Evolutionary conservation across 139 green algal genomes (phyloP), one percentile per base, ranked within the genome.

Genomic region (Haematococcus lacustris): DNA sequence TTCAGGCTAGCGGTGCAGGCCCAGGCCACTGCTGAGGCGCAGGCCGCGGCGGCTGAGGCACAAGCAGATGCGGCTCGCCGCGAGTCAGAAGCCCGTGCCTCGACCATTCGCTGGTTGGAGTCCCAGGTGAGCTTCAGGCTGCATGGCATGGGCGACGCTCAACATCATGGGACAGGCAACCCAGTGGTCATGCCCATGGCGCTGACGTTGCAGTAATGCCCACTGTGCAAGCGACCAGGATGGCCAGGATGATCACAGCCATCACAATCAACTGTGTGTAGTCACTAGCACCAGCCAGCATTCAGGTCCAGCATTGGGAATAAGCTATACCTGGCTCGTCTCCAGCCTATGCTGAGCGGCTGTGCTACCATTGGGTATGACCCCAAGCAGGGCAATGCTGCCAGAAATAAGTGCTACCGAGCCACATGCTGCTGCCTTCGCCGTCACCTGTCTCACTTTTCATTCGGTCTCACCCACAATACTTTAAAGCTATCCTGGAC

Each of bases 71-170:
- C 70, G 30, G 39, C 71, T 38, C 60, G 73, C 1, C 67, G 71
- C 0, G 75, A 84, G 68, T 5, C 77, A 28, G 75, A 76, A 30
- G 50, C 68, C 0, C 68, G 57, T 21, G 69, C 53, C 30, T 60
- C 37, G 23, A 84, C 79, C 70, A 83, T 83, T 23, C 68, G 51
- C 9, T 86, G 73, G 67, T 66, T 86, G 40, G 71, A 80, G 70
- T 66, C 40, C 0, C 73, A 82, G 78, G 68, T 81, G 69, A 59
- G 53, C 2, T 32, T 38, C 37, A 51, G 33, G 13, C 6, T 38
- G 13, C 17, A 6, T 53, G 26, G 65, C 4, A 35, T 3, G 37
- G 65, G 9, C 32, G 65, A 3, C 23, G 6, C 28, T 53, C 3
- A n/a, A 3, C 23, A 59, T 4, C 28, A 6, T 60, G 53, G 3